phyloP scores from a whole-genome alignment of 176 grass and related monocot genomes.

The Microstegium vimineum region DNA sequence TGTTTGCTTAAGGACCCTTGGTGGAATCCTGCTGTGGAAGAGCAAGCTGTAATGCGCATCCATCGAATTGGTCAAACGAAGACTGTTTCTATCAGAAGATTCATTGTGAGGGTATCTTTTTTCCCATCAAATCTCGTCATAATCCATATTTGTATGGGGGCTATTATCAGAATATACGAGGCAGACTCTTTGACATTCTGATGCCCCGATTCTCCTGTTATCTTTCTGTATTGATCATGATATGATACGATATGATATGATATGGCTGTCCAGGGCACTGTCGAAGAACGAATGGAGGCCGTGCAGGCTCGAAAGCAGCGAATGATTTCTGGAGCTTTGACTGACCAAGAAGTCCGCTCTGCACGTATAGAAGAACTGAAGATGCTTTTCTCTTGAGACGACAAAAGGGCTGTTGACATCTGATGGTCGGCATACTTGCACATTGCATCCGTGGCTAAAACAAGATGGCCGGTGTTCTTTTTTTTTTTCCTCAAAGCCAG shows the following conservation, averaged over 20 bases:
- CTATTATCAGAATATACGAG: neutral
- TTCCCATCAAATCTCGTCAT: neutral
- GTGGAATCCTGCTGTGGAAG: constrained; percentile 98
- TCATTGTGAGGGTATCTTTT: constrained; percentile 72
- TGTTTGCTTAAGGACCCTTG: constrained; percentile 67
- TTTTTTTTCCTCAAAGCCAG: too few species aligned
- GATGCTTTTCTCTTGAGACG: constrained; percentile 68
- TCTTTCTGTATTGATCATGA: neutral
- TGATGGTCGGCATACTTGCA: neutral
- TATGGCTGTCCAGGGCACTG: constrained; percentile 46
- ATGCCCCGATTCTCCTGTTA: neutral
- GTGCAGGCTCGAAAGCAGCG: constrained; percentile 82
- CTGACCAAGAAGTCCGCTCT: constrained; percentile 75
- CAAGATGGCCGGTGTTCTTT: neutral
- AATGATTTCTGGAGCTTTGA: constrained; percentile 88
- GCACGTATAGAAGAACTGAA: constrained; percentile 88
- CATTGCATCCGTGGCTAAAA: neutral
- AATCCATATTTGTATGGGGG: neutral
- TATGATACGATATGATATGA: too few species aligned
- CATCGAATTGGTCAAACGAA: constrained; percentile 90
- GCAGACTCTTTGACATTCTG: neutral
- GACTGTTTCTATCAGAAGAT: constrained; percentile 80
- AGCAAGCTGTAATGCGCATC: constrained; percentile 94
- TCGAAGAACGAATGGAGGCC: constrained; percentile 88
- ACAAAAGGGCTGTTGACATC: neutral